A percentile compares a stretch with the other conserved stretches of the same genome.
phyloP scores from a whole-genome alignment of 768 basidiomycete genomes.

The Wakefieldia striispora region DNA sequence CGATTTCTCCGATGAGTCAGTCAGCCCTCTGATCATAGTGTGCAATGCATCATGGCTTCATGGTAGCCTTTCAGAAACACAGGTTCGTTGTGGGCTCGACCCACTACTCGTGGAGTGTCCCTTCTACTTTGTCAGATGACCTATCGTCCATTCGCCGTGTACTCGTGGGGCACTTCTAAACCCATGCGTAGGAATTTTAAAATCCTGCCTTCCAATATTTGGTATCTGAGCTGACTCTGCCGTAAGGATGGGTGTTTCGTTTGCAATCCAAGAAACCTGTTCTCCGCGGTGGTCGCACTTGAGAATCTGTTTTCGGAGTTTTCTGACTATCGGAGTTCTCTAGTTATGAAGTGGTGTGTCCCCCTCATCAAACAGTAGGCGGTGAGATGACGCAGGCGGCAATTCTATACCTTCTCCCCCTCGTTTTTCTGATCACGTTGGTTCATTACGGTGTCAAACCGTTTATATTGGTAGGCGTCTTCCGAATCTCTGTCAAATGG shows the following conservation, averaged over 20 bases:
- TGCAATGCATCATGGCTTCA: too few species aligned
- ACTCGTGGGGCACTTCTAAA: not conserved
- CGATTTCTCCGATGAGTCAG: too few species aligned
- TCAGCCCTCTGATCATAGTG: too few species aligned
- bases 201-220: too few species aligned
- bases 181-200: too few species aligned
- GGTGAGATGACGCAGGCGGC: not conserved
- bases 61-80: too few species aligned
- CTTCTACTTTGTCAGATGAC: not conserved
- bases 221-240: too few species aligned
- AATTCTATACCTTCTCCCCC: not conserved
- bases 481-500: slow-evolving; percentile 5
- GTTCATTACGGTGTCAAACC: not conserved
- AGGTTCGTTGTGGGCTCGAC: too few species aligned
- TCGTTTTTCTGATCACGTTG: not conserved
- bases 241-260: too few species aligned
- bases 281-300: not conserved
- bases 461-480: slow-evolving; percentile 6
- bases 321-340: not conserved
- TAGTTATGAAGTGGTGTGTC: too few species aligned
- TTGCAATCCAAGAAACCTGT: not conserved
- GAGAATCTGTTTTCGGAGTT: slow-evolving; percentile 1
- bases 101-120: too few species aligned
- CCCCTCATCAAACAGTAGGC: too few species aligned
- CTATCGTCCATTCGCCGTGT: not conserved